A percentile compares a stretch with the other conserved stretches of the same genome.
These are phyloP conservation scores for Podaxis mareebaensis DNA, from an alignment of 768 basidiomycete species.

Conservation along the genomic window DNA sequence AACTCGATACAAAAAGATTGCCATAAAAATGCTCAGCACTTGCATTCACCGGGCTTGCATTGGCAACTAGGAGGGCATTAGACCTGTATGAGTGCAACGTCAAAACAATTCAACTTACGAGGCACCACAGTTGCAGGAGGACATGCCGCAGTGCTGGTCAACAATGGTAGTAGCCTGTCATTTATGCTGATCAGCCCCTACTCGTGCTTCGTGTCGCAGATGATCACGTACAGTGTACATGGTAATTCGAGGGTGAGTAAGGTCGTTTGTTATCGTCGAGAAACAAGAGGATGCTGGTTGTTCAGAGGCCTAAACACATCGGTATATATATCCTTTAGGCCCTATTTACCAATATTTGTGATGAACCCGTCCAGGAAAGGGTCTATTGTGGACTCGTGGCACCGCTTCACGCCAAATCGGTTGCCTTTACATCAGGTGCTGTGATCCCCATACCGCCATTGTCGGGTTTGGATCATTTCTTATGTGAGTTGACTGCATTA, in stretches of 20 bases:
- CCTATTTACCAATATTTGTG: constrained; percentile 23
- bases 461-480: neutral
- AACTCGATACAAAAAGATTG: neutral
- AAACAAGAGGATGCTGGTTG: constrained; percentile 15
- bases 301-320: neutral
- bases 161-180: constrained; percentile 39
- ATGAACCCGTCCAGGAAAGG: neutral
- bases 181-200: constrained; percentile 16
- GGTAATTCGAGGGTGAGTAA: constrained; percentile 10
- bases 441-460: neutral
- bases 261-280: constrained; percentile 8
- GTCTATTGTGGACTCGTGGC: neutral
- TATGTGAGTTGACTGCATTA: neutral
- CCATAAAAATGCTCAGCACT: constrained; percentile 45
- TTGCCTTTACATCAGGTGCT: neutral
- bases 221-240: constrained; percentile 15
- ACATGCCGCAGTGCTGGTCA: constrained; percentile 46
- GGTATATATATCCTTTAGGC: constrained; percentile 13
- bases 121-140: constrained; percentile 52
- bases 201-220: constrained; percentile 16
- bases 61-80: constrained; percentile 41
- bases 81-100: neutral
- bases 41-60: constrained; percentile 66
- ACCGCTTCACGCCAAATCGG: too few species aligned
- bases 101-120: constrained; percentile 30